phyloP scores from a whole-genome alignment of 148 eudicot species.

The Linanthus parryae region DNA sequence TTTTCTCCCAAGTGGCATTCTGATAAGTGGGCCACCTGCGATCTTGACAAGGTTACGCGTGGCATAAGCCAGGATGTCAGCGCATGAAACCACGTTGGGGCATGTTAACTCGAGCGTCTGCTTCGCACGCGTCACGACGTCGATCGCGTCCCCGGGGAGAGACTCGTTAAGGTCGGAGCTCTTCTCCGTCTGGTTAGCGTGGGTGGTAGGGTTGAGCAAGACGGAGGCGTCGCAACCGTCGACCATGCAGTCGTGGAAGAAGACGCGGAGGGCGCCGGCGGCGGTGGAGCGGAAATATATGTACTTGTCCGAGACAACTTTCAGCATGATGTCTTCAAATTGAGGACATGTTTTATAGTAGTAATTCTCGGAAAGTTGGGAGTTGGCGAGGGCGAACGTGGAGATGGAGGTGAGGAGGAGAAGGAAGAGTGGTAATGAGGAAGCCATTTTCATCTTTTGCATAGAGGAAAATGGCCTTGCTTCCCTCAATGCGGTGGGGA shows the following conservation, averaged over 20 bases:
- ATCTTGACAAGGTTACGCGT: slow-evolving; percentile 27
- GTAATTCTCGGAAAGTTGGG: slow-evolving; percentile 11
- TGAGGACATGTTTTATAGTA: slow-evolving; percentile 33
- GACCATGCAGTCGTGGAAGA: slow-evolving; percentile 47
- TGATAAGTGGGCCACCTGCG: slow-evolving; percentile 33
- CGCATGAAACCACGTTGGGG: slow-evolving; percentile 42
- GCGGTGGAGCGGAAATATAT: slow-evolving; percentile 49
- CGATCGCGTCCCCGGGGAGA: slow-evolving; percentile 49
- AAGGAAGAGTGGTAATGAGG: too few relatives aligned
- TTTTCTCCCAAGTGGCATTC: slow-evolving; percentile 24
- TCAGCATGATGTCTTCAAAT: slow-evolving; percentile 30
- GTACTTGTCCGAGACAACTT: slow-evolving; percentile 40
- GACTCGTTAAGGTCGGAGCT: slow-evolving; percentile 41
- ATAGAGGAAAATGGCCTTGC: too few relatives aligned
- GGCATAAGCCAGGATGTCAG: slow-evolving; percentile 37
- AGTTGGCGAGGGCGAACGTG: slow-evolving; percentile 18
- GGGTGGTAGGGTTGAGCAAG: slow-evolving; percentile 39
- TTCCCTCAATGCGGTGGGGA: too few relatives aligned
- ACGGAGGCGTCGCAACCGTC: slow-evolving; percentile 49
- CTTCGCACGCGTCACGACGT: slow-evolving; percentile 38
- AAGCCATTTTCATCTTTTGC: too few relatives aligned
- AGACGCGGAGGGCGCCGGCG: slow-evolving; percentile 40
- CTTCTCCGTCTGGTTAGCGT: slow-evolving; percentile 35
- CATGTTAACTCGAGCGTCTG: slow-evolving; percentile 41
- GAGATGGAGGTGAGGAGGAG: slow-evolving; percentile 5